These are phyloP conservation scores for Talaromyces wortmannii DNA, from an alignment of 495 filamentous ascomycete species.

Conservation along the genomic window DNA sequence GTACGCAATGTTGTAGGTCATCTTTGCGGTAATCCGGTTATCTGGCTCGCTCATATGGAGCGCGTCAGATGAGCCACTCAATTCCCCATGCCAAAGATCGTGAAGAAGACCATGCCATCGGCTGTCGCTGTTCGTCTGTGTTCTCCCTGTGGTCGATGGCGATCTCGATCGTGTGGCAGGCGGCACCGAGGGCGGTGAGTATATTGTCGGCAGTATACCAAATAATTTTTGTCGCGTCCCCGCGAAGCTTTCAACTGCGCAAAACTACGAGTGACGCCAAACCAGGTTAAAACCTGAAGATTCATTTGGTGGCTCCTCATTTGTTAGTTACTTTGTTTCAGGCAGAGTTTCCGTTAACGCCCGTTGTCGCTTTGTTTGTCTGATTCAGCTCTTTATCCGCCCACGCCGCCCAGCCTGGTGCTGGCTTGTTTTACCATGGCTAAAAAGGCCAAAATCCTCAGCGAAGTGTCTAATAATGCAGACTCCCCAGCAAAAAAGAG, in stretches of 20 bases:
- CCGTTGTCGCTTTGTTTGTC: neutral
- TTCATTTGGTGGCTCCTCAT: no score
- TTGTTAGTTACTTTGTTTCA: neutral
- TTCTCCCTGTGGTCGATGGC: neutral
- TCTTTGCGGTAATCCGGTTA: slow-evolving; percentile 18
- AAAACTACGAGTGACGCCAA: neutral
- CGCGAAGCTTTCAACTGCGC: neutral
- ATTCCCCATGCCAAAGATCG: neutral
- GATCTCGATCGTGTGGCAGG: neutral
- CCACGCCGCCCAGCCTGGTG: neutral
- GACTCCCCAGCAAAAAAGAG: neutral
- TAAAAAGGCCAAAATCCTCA: neutral
- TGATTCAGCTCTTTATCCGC: neutral
- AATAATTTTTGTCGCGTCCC: slow-evolving; percentile 2
- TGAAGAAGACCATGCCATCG: neutral
- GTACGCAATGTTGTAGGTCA: slow-evolving; percentile 72
- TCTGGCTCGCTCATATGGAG: slow-evolving; percentile 1
- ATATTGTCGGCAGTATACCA: neutral
- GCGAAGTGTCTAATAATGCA: neutral
- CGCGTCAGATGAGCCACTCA: neutral
- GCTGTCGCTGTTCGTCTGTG: neutral
- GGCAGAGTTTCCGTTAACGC: neutral
- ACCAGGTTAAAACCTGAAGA: neutral
- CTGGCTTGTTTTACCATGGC: neutral
- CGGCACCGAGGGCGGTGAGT: slow-evolving; percentile 1